Evolutionary conservation across 1,139 yeast genomes (phyloP).

Genomic region (Yamadazyma jaroonii): DNA sequence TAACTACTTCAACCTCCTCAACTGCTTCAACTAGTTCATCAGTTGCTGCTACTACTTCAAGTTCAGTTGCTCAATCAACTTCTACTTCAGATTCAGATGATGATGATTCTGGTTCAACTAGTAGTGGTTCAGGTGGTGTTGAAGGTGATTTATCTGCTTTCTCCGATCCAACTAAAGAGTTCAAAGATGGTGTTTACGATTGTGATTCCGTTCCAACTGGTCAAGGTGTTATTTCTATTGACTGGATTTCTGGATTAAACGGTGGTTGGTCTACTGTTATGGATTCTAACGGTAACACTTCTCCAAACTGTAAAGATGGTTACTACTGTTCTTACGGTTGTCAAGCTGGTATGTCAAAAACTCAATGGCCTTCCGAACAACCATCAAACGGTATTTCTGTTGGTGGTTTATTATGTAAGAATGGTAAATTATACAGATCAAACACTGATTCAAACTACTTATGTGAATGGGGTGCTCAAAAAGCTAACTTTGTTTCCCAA

Average conservation of each 20-base stretch:
- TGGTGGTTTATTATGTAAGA: slow-evolving; percentile 83
- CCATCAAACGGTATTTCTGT: slow-evolving; percentile 85
- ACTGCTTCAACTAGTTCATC: slow-evolving; percentile 9
- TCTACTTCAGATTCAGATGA: slow-evolving; percentile 15
- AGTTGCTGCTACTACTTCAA: slow-evolving; percentile 5
- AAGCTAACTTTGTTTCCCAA: slow-evolving; percentile 69
- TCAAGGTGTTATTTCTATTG: slow-evolving; percentile 83
- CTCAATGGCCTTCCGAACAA: slow-evolving; percentile 90
- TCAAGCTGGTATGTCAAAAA: slow-evolving; percentile 94
- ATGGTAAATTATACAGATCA: slow-evolving; percentile 77
- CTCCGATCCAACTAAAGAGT: slow-evolving; percentile 51
- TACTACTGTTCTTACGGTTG: slow-evolving; percentile 95
- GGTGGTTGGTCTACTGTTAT: slow-evolving; percentile 92
- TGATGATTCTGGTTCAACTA: slow-evolving; percentile 7
- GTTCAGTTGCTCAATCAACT: slow-evolving; percentile 17
- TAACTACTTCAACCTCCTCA: slow-evolving; percentile 9
- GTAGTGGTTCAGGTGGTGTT: slow-evolving; percentile 35
- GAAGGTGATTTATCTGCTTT: slow-evolving; percentile 57
- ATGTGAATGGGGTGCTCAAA: slow-evolving; percentile 79
- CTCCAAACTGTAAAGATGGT: slow-evolving; percentile 75
- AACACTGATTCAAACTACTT: slow-evolving; percentile 60
- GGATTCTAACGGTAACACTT: slow-evolving; percentile 60
- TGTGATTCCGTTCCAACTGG: slow-evolving; percentile 87
- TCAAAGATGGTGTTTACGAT: slow-evolving; percentile 75
- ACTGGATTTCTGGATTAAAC: slow-evolving; percentile 61